Conservation (phyloP, 139 green algal species). For the Chlorella sp. region DNA sequence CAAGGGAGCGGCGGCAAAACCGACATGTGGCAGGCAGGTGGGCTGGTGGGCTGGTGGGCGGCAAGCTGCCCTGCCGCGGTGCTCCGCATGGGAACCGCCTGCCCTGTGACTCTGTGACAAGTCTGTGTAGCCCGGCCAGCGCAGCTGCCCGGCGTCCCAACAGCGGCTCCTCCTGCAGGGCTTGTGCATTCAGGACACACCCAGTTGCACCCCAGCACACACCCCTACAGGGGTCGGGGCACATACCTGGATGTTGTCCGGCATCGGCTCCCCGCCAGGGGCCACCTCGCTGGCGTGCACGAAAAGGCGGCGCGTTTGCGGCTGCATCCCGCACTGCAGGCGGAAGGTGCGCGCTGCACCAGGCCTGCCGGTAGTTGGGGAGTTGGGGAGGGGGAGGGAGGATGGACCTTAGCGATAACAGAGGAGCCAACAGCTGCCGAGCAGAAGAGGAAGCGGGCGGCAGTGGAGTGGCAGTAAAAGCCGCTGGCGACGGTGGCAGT, state of each 20-base stretch:
- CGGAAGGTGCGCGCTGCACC: slow-evolving; percentile 16
- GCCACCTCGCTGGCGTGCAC: slow-evolving; percentile 39
- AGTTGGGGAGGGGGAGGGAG: too few species aligned
- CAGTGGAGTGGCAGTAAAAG: background rate
- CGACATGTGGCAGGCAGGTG: background rate
- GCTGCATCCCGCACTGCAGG: slow-evolving; percentile 55
- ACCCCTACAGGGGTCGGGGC: background rate
- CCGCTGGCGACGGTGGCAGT: background rate
- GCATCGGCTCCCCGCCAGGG: background rate
- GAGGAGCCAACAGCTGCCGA: background rate
- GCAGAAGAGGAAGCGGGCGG: background rate
- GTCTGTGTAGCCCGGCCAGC: background rate
- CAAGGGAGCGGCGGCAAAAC: background rate
- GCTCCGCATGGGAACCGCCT: too few species aligned
- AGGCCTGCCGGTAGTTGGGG: background rate
- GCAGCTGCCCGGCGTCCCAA: background rate
- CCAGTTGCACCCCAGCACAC: background rate
- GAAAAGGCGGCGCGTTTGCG: slow-evolving; percentile 43
- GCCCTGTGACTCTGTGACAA: background rate
- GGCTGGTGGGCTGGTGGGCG: background rate
- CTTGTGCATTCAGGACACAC: background rate
- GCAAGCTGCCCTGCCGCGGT: too few species aligned
- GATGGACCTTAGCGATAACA: too few species aligned
- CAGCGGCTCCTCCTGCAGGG: too few species aligned
- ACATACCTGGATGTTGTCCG: slow-evolving; percentile 45